phyloP scores from a whole-genome alignment of 2,329 filamentous ascomycete genomes.

The Colletotrichum godetiae region DNA sequence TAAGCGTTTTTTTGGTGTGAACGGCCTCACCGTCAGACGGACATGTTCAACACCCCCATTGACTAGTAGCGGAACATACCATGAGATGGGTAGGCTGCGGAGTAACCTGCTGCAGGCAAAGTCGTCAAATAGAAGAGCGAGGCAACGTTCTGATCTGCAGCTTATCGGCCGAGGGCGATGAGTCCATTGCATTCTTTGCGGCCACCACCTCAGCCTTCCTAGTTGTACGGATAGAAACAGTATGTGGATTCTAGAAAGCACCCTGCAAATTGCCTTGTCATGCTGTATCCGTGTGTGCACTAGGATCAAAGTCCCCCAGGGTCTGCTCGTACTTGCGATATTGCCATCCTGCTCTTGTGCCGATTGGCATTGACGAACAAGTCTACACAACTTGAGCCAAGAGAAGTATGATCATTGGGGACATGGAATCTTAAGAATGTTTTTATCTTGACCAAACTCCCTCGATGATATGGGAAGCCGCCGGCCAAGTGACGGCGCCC shows the following conservation, averaged over 20 bases:
- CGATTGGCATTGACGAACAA: background rate
- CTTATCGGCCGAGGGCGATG: background rate
- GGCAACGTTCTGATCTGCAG: background rate
- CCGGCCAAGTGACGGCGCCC: background rate
- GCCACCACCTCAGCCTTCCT: background rate
- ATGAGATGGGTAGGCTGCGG: slow-evolving; percentile 1
- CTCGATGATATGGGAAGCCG: too few species aligned
- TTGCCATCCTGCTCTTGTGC: background rate
- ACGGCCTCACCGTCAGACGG: slow-evolving; percentile 30
- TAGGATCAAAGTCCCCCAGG: background rate
- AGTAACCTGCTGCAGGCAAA: background rate
- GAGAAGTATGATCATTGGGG: background rate
- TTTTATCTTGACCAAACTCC: background rate
- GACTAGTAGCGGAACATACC: slow-evolving; percentile 11
- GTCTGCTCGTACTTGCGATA: slow-evolving; percentile 16
- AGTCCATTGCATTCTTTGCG: background rate
- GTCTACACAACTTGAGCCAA: background rate
- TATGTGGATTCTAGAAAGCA: slow-evolving; percentile 24
- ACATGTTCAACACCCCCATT: slow-evolving; percentile 11
- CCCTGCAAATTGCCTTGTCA: slow-evolving; percentile 1
- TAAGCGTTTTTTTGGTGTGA: background rate
- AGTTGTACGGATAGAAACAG: background rate
- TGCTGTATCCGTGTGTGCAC: background rate
- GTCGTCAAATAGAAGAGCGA: slow-evolving; percentile 7
- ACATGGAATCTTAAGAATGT: too few species aligned